Evolutionary conservation across 2,329 filamentous ascomycete species (phyloP).

Genomic region (Aspergillus terreus): DNA sequence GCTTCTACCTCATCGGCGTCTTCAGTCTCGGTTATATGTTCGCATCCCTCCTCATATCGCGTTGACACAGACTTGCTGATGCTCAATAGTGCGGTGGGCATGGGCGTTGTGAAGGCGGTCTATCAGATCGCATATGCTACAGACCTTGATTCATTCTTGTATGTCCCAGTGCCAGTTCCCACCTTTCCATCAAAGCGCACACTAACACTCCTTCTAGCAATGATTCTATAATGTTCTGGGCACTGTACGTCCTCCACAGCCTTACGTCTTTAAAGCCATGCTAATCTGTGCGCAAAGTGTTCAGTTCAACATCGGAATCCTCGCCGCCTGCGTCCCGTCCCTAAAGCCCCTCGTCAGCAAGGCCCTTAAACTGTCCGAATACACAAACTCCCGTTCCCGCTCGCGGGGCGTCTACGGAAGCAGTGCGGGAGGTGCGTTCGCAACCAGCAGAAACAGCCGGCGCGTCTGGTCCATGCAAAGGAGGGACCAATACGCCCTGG

Average conservation of each 20-base stretch:
- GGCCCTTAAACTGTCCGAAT: slow-evolving; percentile 1
- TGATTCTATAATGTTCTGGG: slow-evolving; percentile 4
- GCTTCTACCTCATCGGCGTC: slow-evolving; percentile 2
- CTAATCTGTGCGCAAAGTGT: neutral
- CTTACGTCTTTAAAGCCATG: neutral
- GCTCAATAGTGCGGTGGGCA: neutral
- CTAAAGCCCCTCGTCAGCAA: neutral
- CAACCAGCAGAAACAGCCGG: neutral
- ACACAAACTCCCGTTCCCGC: slow-evolving; percentile 1
- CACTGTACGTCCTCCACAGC: neutral
- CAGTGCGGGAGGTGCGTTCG: neutral
- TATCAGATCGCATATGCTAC: neutral
- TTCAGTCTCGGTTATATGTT: slow-evolving; percentile 5
- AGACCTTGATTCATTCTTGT: neutral
- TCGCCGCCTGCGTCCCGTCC: slow-evolving; percentile 3
- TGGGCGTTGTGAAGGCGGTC: neutral
- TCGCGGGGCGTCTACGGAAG: neutral
- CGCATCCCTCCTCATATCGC: neutral
- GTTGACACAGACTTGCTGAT: neutral
- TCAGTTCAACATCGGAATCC: slow-evolving; percentile 4
- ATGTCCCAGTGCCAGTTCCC: neutral
- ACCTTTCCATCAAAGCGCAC: neutral
- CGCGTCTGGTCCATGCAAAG: neutral
- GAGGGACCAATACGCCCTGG: neutral
- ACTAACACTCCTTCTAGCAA: neutral